Conservation (phyloP, 192 early-diverging fungal genomes). For the Backusella morwellensis region DNA sequence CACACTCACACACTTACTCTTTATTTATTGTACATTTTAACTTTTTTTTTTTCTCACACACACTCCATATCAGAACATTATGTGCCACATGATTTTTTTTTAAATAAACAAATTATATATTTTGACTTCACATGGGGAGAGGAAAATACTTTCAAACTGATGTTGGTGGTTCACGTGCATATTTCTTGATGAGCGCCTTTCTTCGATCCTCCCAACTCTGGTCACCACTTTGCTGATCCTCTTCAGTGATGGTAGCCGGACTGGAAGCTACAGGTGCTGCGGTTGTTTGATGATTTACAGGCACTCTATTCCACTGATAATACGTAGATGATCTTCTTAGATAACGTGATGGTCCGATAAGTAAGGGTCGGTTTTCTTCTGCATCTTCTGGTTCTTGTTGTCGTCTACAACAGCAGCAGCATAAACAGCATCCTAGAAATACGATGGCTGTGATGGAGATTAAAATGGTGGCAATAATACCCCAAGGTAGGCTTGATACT, state of each 20-base stretch:
- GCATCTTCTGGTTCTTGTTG: neutral
- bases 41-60: neutral
- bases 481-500: slow-evolving; percentile 11
- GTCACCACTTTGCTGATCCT: neutral
- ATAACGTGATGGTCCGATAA: neutral
- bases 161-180: slow-evolving; percentile 14
- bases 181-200: slow-evolving; percentile 16
- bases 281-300: neutral
- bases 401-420: neutral
- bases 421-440: neutral
- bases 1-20: neutral
- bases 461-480: neutral
- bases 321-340: neutral
- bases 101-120: neutral
- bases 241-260: neutral
- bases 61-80: neutral
- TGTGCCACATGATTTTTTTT: neutral
- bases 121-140: neutral
- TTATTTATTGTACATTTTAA: neutral
- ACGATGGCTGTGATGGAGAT: neutral
- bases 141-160: neutral
- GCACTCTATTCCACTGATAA: slow-evolving; percentile 22
- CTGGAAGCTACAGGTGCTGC: neutral
- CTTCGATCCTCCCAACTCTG: slow-evolving; percentile 15
- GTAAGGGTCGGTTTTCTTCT: slow-evolving; percentile 3